Evolutionary conservation across 495 filamentous ascomycete species (phyloP).

Genomic region (Tuber borchii): DNA sequence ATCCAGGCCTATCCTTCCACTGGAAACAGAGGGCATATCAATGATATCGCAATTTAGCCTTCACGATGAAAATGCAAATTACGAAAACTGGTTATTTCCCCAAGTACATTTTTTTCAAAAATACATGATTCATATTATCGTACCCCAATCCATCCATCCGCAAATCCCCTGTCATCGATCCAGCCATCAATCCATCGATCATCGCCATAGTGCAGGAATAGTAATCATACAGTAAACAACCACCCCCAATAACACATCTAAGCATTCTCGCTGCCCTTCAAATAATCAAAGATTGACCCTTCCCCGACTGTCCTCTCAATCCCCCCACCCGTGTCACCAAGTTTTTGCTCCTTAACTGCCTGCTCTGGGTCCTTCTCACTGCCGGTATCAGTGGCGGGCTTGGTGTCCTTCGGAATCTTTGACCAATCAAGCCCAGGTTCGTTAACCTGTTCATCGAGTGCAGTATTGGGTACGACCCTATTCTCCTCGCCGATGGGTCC

Average conservation of each 20-base stretch:
- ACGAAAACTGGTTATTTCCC: neutral
- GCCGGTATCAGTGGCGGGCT: constrained; percentile 53
- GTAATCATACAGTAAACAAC: neutral
- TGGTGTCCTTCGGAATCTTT: constrained; percentile 23
- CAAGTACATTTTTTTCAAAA: neutral
- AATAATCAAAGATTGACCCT: neutral
- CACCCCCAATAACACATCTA: neutral
- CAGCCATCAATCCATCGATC: neutral
- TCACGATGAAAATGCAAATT: neutral
- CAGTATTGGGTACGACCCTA: constrained; percentile 15
- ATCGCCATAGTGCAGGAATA: neutral
- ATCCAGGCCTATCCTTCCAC: neutral
- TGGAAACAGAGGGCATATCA: neutral
- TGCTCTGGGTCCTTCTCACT: constrained; percentile 54
- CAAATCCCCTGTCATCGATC: neutral
- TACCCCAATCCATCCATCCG: neutral
- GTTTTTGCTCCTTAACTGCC: neutral
- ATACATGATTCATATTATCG: neutral
- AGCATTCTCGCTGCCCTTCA: neutral
- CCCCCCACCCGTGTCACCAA: constrained; percentile 19
- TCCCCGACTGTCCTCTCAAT: neutral
- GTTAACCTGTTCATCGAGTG: constrained; percentile 10
- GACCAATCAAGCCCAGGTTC: constrained; percentile 28
- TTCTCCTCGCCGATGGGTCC: constrained; percentile 3
- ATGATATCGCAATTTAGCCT: constrained; percentile 3